A percentile compares a stretch with the other conserved stretches of the same genome.
Conservation (phyloP, 2,329 filamentous ascomycete genomes). For the Tolypocladium tropicale region DNA sequence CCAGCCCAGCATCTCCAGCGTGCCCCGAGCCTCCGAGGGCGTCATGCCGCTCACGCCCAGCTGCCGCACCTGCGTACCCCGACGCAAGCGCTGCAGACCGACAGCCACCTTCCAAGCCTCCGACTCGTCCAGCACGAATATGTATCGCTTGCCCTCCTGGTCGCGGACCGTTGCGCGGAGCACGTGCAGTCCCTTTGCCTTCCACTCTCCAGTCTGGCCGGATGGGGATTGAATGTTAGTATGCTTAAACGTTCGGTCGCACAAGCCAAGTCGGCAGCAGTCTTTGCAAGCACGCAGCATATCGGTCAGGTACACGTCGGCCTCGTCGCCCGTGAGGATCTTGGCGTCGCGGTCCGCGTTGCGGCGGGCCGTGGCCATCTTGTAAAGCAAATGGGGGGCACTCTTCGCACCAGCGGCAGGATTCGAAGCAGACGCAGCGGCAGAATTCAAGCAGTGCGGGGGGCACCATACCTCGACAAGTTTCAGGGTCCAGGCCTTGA, state of each 20-base stretch:
- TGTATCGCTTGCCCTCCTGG: slow-evolving; percentile 54
- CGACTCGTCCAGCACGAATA: slow-evolving; percentile 54
- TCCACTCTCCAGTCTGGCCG: slow-evolving; percentile 43
- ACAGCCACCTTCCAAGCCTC: slow-evolving; percentile 59
- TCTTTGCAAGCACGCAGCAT: slow-evolving; percentile 55
- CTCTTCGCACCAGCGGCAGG: slow-evolving; percentile 26
- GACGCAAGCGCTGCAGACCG: slow-evolving; percentile 49
- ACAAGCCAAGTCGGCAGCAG: slow-evolving; percentile 46
- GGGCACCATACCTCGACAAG: slow-evolving; percentile 80
- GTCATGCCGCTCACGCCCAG: slow-evolving; percentile 49
- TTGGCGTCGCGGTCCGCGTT: slow-evolving; percentile 38
- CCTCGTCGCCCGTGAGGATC: slow-evolving; percentile 51
- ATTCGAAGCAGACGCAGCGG: slow-evolving; percentile 24
- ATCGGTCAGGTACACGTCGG: slow-evolving; percentile 52
- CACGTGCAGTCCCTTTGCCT: slow-evolving; percentile 47
- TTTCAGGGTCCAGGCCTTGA: slow-evolving; percentile 97
- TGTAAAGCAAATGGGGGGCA: slow-evolving; percentile 34
- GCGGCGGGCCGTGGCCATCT: slow-evolving; percentile 36
- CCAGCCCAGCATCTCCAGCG: slow-evolving; percentile 52
- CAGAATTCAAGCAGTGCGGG: slow-evolving; percentile 45
- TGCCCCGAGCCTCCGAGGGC: slow-evolving; percentile 39
- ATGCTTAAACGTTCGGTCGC: slow-evolving; percentile 32
- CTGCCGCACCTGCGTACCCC: slow-evolving; percentile 49
- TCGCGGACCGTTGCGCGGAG: slow-evolving; percentile 55
- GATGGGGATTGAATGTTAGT: slow-evolving; percentile 28